phyloP scores from a whole-genome alignment of 2,329 filamentous ascomycete species.

The Didymella lethalis region DNA sequence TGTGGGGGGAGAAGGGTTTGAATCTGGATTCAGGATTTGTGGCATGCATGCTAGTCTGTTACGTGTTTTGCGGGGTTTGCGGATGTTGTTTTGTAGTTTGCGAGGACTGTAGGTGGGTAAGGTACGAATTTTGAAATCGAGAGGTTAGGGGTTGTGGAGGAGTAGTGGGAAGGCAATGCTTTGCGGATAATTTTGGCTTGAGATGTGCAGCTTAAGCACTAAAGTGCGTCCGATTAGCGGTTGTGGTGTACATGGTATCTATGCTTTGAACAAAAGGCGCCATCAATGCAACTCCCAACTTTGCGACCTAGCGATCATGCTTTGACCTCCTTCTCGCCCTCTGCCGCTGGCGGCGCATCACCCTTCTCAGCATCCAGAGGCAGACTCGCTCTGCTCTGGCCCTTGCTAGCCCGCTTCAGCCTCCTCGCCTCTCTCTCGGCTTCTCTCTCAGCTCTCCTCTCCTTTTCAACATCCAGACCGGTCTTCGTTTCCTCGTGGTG shows the following conservation, averaged over 20 bases:
- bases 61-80: no score
- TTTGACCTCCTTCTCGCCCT: constrained; percentile 7
- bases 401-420: constrained; percentile 38
- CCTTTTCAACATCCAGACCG: constrained; percentile 55
- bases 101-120: no score
- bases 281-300: background rate
- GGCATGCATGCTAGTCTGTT: no score
- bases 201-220: background rate
- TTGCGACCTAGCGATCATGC: background rate
- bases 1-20: no score
- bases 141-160: no score
- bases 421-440: constrained; percentile 43
- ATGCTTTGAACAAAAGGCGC: background rate
- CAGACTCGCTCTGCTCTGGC: constrained; percentile 13
- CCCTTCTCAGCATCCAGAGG: constrained; percentile 17
- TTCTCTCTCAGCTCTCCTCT: constrained; percentile 48
- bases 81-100: no score
- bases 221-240: background rate
- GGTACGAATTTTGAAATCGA: no score
- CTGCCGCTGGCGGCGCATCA: background rate
- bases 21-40: no score
- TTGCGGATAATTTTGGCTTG: background rate
- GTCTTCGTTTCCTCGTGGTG: constrained; percentile 60
- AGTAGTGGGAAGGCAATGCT: no score
- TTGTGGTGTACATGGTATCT: constrained; percentile 7